These are phyloP conservation scores for Escallonia herrerae DNA, from an alignment of 129 eudicot species.

Conservation along the genomic window DNA sequence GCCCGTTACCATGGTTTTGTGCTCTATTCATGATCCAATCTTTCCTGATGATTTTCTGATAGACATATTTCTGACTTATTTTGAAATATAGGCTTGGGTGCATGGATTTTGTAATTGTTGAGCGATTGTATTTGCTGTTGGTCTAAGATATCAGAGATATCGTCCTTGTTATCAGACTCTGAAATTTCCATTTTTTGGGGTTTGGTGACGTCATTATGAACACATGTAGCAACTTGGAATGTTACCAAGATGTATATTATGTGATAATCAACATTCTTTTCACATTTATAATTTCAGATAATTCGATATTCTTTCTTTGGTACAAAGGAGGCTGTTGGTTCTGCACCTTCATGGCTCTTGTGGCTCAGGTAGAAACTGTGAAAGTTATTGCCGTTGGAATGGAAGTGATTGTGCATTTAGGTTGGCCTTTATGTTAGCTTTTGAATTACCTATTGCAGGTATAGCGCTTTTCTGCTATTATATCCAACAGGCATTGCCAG, in stretches of 20 bases:
- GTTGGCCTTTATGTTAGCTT: not conserved
- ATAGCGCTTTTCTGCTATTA: conserved; percentile 81
- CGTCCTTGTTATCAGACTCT: not conserved
- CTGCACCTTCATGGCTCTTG: conserved; percentile 73
- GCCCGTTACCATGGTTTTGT: not conserved
- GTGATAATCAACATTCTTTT: not conserved
- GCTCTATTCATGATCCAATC: no score
- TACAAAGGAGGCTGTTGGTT: conserved; percentile 75
- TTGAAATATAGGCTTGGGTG: not conserved
- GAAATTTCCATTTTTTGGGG: not conserved
- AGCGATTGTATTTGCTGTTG: not conserved
- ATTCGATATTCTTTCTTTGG: conserved; percentile 94
- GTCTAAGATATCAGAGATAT: no score
- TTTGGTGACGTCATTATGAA: not conserved
- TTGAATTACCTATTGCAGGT: conserved; percentile 39
- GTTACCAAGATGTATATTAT: not conserved
- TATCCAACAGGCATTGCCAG: conserved; percentile 88
- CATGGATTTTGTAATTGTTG: not conserved
- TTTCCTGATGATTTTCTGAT: no score
- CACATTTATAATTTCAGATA: conserved; percentile 30
- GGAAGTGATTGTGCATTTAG: conserved; percentile 2
- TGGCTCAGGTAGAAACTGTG: conserved; percentile 71
- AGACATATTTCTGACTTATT: no score
- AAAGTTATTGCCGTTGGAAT: not conserved
- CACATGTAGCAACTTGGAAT: not conserved